A percentile compares a stretch with the other conserved stretches of the same genome.
These are phyloP conservation scores for Teunomyces atbi DNA, from an alignment of 805 yeast species.

Conservation along the genomic window DNA sequence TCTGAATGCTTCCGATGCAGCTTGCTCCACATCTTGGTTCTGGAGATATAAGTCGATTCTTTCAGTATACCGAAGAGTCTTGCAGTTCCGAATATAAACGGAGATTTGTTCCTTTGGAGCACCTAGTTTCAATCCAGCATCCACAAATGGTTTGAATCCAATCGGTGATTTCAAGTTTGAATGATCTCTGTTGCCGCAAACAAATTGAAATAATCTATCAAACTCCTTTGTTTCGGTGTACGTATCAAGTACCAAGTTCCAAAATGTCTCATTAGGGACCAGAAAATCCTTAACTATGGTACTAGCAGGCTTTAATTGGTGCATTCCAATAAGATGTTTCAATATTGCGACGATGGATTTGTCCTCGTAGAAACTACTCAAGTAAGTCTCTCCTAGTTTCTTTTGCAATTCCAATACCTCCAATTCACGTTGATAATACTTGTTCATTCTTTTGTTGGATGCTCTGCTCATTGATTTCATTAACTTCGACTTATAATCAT, in stretches of 20 bases:
- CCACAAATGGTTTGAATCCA: constrained; percentile 65
- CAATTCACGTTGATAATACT: constrained; percentile 26
- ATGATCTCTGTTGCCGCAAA: constrained; percentile 24
- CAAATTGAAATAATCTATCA: constrained; percentile 48
- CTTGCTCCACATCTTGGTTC: constrained; percentile 51
- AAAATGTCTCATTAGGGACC: constrained; percentile 55
- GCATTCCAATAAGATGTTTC: constrained; percentile 29
- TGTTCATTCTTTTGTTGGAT: constrained; percentile 18
- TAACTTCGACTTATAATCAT: constrained; percentile 24
- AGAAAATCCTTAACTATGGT: constrained; percentile 52
- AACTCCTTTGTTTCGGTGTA: constrained; percentile 49
- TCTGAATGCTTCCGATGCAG: constrained; percentile 48
- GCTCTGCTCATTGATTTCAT: constrained; percentile 19
- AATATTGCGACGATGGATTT: constrained; percentile 27
- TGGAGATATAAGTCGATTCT: constrained; percentile 50
- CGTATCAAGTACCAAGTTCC: constrained; percentile 51
- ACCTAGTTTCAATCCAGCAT: constrained; percentile 45
- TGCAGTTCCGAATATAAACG: constrained; percentile 54
- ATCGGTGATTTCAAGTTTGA: constrained; percentile 65
- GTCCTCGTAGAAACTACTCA: constrained; percentile 25
- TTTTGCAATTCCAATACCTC: constrained; percentile 32
- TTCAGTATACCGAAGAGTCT: constrained; percentile 42
- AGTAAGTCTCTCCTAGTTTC: constrained; percentile 33
- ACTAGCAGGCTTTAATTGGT: constrained; percentile 51
- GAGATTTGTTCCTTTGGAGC: constrained; percentile 63